Conservation (phyloP, 1,139 yeast species). For the Diutina sp. region DNA sequence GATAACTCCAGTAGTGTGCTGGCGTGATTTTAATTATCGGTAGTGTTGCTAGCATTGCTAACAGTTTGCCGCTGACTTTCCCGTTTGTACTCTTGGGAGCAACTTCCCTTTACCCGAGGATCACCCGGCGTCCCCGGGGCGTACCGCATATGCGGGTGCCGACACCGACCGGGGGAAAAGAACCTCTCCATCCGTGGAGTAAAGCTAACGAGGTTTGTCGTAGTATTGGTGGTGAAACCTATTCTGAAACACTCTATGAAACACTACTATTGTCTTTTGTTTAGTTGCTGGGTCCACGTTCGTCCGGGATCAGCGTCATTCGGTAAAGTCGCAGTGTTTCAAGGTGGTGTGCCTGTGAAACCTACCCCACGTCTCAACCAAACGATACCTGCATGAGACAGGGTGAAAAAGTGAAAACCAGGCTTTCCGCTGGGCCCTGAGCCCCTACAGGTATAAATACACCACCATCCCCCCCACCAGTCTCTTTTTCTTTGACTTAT, state of each 20-base stretch:
- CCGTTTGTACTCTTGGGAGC: background rate
- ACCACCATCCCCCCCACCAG: background rate
- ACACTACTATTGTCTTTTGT: background rate
- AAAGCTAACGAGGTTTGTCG: background rate
- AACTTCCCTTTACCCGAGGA: background rate
- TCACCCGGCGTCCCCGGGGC: background rate
- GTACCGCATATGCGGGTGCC: background rate
- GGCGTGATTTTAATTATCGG: background rate
- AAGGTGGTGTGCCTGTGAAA: too few species aligned
- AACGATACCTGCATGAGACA: background rate
- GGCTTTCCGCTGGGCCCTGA: too few species aligned
- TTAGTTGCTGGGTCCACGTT: background rate
- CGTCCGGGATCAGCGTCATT: background rate
- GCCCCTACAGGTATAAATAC: background rate
- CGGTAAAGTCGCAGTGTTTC: background rate
- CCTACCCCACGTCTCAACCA: too few species aligned
- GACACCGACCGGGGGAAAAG: background rate
- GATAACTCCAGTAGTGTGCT: too few species aligned
- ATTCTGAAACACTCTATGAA: too few species aligned
- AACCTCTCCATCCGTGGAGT: background rate
- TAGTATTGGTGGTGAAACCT: too few species aligned
- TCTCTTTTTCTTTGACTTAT: background rate
- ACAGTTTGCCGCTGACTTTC: background rate
- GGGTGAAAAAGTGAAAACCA: background rate
- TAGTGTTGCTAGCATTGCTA: background rate